Evolutionary conservation across 192 early-diverging fungal genomes (phyloP).

Genomic region (Lobulomyces angularis): DNA sequence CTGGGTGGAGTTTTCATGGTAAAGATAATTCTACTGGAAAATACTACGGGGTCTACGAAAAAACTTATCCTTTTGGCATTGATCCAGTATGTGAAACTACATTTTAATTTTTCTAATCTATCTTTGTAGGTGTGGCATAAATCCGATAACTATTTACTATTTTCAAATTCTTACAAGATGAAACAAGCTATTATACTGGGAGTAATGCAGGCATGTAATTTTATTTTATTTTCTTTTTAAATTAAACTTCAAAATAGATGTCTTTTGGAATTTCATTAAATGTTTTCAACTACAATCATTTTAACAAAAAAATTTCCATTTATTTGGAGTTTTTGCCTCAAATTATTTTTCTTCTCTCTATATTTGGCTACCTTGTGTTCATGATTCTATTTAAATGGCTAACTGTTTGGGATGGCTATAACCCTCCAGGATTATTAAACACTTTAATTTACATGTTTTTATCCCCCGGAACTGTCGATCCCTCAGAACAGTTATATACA

Average conservation of each 20-base stretch:
- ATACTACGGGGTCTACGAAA: constrained; percentile 46
- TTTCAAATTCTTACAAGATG: constrained; percentile 99
- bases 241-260: constrained; percentile 44
- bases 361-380: constrained; percentile 92
- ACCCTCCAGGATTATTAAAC: constrained; percentile 88
- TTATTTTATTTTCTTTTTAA: neutral
- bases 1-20: constrained; percentile 68
- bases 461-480: constrained; percentile 65
- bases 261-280: constrained; percentile 82
- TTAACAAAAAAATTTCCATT: constrained; percentile 68
- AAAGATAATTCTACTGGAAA: constrained; percentile 40
- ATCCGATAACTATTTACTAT: constrained; percentile 85
- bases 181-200: constrained; percentile 95
- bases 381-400: constrained; percentile 94
- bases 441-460: constrained; percentile 99
- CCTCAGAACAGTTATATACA: constrained; percentile 60
- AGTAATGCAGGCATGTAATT: constrained; percentile 60
- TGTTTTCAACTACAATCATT: constrained; percentile 83
- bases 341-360: constrained; percentile 77
- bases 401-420: constrained; percentile 67
- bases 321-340: constrained; percentile 85
- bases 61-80: constrained; percentile 68
- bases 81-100: constrained; percentile 52
- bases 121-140: constrained; percentile 64
- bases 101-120: neutral